These are phyloP conservation scores for Claviceps fusiformis DNA, from an alignment of 2,329 filamentous ascomycete genomes.

Conservation along the genomic window DNA sequence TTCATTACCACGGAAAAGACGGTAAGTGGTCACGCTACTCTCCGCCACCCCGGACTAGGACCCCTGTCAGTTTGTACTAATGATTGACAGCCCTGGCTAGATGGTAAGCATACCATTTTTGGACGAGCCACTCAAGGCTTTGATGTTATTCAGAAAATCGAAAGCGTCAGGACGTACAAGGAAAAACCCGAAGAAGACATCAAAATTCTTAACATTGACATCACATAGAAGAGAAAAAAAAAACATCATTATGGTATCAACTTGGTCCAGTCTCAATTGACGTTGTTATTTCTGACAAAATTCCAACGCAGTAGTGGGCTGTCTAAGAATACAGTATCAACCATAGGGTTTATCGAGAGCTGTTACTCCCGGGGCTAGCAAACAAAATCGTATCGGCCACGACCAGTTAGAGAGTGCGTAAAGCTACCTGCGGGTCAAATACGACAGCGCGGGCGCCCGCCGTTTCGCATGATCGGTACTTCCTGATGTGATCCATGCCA, in stretches of 20 bases:
- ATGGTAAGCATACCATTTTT: constrained; percentile 94
- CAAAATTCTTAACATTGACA: constrained; percentile 83
- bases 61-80: constrained; percentile 5
- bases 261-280: not conserved
- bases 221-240: constrained; percentile 24
- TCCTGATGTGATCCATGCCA: not conserved
- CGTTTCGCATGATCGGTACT: constrained; percentile 2
- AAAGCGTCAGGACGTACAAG: constrained; percentile 72
- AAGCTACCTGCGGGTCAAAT: constrained; percentile 1
- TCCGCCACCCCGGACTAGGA: not conserved
- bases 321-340: not conserved
- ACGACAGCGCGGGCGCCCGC: not conserved
- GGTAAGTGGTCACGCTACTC: constrained; percentile 31
- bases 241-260: not conserved
- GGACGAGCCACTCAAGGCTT: constrained; percentile 79
- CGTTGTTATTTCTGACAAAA: not conserved
- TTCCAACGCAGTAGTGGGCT: not conserved
- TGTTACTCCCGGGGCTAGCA: not conserved
- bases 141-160: constrained; percentile 92
- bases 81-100: constrained; percentile 60
- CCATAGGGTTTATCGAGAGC: not conserved
- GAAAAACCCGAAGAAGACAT: constrained; percentile 97
- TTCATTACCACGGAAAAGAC: constrained; percentile 98
- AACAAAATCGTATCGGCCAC: not conserved
- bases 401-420: not conserved